A percentile compares a stretch with the other conserved stretches of the same genome.
These are phyloP conservation scores for Fraxinus albicans DNA, from an alignment of 305 asterid species.

Conservation along the genomic window DNA sequence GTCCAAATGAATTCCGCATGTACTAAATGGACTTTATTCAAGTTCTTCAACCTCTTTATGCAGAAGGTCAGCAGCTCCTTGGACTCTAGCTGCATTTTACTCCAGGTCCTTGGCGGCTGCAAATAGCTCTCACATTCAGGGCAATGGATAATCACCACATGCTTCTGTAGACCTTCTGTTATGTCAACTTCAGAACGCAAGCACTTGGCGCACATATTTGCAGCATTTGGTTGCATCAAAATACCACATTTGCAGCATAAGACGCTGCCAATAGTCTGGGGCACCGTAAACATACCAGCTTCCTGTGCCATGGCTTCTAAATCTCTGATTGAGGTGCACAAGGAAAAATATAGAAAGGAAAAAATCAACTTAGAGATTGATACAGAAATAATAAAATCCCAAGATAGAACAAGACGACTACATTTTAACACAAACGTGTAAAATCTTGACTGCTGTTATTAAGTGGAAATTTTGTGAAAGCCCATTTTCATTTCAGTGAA, in stretches of 20 bases:
- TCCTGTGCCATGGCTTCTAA: slow-evolving; percentile 33
- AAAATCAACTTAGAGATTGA: background rate
- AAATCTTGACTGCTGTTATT: background rate
- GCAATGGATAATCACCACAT: slow-evolving; percentile 42
- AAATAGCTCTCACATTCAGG: slow-evolving; percentile 51
- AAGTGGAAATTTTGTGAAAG: background rate
- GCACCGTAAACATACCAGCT: slow-evolving; percentile 47
- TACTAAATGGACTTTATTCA: slow-evolving; percentile 48
- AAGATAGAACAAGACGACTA: background rate
- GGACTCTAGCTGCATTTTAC: slow-evolving; percentile 54
- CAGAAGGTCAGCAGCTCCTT: slow-evolving; percentile 55
- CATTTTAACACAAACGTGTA: background rate
- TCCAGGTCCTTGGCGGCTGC: slow-evolving; percentile 66
- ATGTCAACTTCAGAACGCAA: slow-evolving; percentile 55
- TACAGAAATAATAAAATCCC: background rate
- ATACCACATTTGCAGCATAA: slow-evolving; percentile 68
- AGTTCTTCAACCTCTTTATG: slow-evolving; percentile 49
- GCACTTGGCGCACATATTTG: slow-evolving; percentile 59
- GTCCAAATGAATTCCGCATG: slow-evolving; percentile 64
- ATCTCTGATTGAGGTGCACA: background rate
- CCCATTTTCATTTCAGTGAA: background rate
- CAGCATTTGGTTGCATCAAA: slow-evolving; percentile 56
- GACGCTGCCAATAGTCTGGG: slow-evolving; percentile 47
- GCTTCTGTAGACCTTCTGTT: slow-evolving; percentile 57
- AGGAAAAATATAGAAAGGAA: background rate